A percentile compares a stretch with the other conserved stretches of the same genome.
phyloP scores from a whole-genome alignment of 306 rosid species.

The Medicago arabica region DNA sequence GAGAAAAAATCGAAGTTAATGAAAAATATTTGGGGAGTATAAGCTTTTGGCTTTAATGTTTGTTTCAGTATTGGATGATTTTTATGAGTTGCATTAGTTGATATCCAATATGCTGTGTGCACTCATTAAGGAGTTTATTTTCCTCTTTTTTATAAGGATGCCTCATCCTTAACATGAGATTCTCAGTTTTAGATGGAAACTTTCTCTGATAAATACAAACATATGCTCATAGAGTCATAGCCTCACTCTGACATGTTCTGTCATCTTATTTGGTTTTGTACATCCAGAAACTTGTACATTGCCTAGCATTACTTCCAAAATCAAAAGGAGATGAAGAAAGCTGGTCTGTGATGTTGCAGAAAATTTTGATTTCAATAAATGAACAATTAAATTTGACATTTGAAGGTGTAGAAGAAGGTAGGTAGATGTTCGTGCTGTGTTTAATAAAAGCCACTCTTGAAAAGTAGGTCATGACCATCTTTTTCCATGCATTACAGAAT shows the following conservation, averaged over 20 bases:
- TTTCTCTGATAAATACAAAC: constrained; percentile 25
- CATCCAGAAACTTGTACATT: constrained; percentile 77
- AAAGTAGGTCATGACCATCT: constrained; percentile 36
- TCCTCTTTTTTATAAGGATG: constrained; percentile 24
- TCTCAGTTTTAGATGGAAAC: constrained; percentile 32
- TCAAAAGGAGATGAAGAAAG: constrained; percentile 83
- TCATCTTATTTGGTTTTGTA: constrained; percentile 44
- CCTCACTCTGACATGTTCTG: background rate
- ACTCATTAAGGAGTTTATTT: constrained; percentile 6
- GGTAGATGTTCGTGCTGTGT: constrained; percentile 27
- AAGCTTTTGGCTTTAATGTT: background rate
- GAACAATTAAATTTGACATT: constrained; percentile 67
- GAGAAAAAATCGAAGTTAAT: background rate
- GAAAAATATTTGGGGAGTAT: constrained; percentile 14
- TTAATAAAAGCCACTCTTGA: constrained; percentile 23
- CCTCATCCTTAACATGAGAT: constrained; percentile 17
- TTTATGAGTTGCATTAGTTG: background rate
- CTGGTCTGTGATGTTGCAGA: constrained; percentile 81
- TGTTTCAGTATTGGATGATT: background rate
- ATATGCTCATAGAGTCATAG: background rate
- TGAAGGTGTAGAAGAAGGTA: constrained; percentile 93
- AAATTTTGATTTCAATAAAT: constrained; percentile 64
- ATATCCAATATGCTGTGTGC: constrained; percentile 4
- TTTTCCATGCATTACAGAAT: constrained; percentile 54
- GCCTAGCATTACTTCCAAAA: constrained; percentile 87